Evolutionary conservation across 805 yeast species (phyloP).

Genomic region (Yamadazyma akitaensis): DNA sequence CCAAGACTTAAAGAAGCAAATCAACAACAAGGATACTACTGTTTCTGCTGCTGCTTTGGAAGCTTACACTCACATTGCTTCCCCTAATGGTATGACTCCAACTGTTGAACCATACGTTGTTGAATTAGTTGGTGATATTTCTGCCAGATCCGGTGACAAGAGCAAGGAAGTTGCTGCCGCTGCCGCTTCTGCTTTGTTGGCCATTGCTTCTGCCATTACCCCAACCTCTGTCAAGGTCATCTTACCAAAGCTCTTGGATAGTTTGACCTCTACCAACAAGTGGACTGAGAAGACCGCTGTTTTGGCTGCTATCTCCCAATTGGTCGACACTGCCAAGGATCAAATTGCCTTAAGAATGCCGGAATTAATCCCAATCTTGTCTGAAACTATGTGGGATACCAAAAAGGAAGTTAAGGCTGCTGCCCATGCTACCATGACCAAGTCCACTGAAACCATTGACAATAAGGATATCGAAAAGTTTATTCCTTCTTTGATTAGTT

Average conservation of each 20-base stretch:
- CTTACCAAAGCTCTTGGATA: slow-evolving; percentile 72
- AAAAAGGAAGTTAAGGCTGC: slow-evolving; percentile 96
- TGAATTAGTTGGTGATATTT: slow-evolving; percentile 64
- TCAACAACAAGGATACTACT: slow-evolving; percentile 72
- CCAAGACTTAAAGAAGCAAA: slow-evolving; percentile 66
- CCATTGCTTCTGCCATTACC: slow-evolving; percentile 78
- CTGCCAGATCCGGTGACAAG: slow-evolving; percentile 88
- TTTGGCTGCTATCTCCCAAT: slow-evolving; percentile 75
- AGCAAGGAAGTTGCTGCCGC: slow-evolving; percentile 66
- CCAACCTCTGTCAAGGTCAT: slow-evolving; percentile 91
- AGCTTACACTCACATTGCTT: slow-evolving; percentile 83
- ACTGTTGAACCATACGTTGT: slow-evolving; percentile 96
- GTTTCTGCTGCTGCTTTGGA: slow-evolving; percentile 75
- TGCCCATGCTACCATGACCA: slow-evolving; percentile 93
- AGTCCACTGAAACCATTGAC: slow-evolving; percentile 95
- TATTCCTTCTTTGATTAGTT: slow-evolving; percentile 94
- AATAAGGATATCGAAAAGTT: slow-evolving; percentile 99
- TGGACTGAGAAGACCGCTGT: slow-evolving; percentile 98
- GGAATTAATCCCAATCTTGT: slow-evolving; percentile 95
- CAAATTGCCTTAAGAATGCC: slow-evolving; percentile 99
- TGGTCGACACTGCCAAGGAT: slow-evolving; percentile 91
- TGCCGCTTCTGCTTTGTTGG: slow-evolving; percentile 73
- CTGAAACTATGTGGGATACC: slow-evolving; percentile 99
- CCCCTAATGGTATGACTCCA: slow-evolving; percentile 74
- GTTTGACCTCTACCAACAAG: slow-evolving; percentile 74